These are phyloP conservation scores for Phytophthora aleatoria DNA, from an alignment of 352 stramenopile species.

Conservation along the genomic window DNA sequence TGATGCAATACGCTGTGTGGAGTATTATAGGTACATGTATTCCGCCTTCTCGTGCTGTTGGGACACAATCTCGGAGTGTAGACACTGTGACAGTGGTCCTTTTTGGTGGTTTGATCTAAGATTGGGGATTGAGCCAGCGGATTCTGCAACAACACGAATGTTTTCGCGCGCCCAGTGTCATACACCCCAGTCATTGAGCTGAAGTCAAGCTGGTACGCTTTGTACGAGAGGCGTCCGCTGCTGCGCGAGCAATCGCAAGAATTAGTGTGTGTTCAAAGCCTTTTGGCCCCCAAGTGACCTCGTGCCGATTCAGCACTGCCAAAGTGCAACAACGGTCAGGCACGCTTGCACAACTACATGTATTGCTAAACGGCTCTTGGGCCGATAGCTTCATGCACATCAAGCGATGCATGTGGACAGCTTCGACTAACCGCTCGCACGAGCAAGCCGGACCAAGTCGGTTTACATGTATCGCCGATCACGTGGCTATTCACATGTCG, in stretches of 20 bases:
- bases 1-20: conserved; percentile 1
- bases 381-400: conserved; percentile 11
- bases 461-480: conserved; percentile 16
- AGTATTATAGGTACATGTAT: not conserved
- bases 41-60: not conserved
- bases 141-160: conserved; percentile 26
- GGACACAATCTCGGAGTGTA: conserved; percentile 1
- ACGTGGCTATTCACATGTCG: conserved; percentile 34
- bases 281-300: too few species aligned
- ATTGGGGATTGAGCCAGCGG: conserved; percentile 9
- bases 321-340: not conserved
- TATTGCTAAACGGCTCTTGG: not conserved
- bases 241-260: conserved; percentile 6
- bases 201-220: not conserved
- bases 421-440: conserved; percentile 25
- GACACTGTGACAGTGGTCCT: not conserved
- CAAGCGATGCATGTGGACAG: conserved; percentile 27
- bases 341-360: not conserved
- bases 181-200: conserved; percentile 19
- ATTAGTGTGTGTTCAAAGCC: not conserved
- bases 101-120: conserved; percentile 10
- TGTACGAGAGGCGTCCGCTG: conserved; percentile 15
- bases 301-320: not conserved
- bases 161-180: conserved; percentile 14
- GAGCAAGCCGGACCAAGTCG: conserved; percentile 14